Base-by-base conservation (phyloP, 257 asterid genomes). In the Leptodermis oblonga region DNA sequence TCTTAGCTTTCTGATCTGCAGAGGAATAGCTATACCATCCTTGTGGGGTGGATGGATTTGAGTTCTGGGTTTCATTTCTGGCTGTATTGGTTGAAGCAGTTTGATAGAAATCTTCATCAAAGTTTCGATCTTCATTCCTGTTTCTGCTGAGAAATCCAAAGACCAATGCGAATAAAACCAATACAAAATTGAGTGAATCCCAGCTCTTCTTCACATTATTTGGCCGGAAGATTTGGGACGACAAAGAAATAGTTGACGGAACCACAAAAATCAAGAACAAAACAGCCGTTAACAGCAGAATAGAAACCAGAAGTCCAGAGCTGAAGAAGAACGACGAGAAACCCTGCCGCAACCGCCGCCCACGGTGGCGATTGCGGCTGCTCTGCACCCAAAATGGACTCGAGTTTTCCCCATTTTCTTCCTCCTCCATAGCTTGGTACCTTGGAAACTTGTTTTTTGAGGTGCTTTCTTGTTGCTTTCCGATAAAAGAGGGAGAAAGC, bases 381-480 rank as follows among this genome's bases (percentile, higher is more conserved):
- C 76, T 80, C 54, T 86, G 87, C 18, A 85, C 70, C 98, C 98
- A 92, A 70, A 92, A 92, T 62, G 97, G 98, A 2, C 92, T 80
- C 69, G 42, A 36, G 26, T 78, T 80, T 17, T 83, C 88, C 64
- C 81, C 88, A 31, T 80, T 84, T 67, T 84, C 92, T 49, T 86
- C 96, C 92, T 61, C 46, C 65, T 30, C 62, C 64, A 59, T 59
- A 7, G 26, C 1, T 85, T 86, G 69, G 43, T 60, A n/a, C n/a
- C n/a, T n/a, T n/a, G n/a, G n/a, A n/a, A n/a, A n/a, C n/a, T n/a
- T n/a, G n/a, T n/a, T n/a, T n/a, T 52, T 15, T 56, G 25, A 37
- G 63, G 22, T 31, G 51, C 65, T 25, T 59, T 51, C 28, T 25
- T 55, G 62, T 37, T 68, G 61, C 76, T 74, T 74, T 77, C n/a